Base-by-base conservation (phyloP, 495 filamentous ascomycete species). In the Annulohypoxylon stygium region DNA sequence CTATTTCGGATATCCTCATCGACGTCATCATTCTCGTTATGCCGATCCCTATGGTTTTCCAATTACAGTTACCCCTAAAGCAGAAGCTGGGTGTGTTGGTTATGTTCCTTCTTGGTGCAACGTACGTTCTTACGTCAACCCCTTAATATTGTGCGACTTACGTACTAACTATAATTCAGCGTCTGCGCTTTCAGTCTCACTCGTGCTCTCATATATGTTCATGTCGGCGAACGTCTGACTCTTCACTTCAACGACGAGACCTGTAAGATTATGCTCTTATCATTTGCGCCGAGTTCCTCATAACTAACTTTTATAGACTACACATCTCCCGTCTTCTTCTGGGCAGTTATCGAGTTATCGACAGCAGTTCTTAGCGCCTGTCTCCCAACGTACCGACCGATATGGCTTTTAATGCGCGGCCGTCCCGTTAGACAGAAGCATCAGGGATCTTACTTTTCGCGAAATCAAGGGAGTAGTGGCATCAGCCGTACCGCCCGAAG, bases 91-190 rank as follows among this genome's bases (percentile, higher is more conserved):
- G 82, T 5, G 65, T 88, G n/a, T 81, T 82, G 71, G 80, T 64
- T 11, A 75, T 88, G 43, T 88, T 88, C 65, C 78, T 83, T 0
- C 76, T 87, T 0, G 86, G 86, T 55, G 77, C 75, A 73, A 86
- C 84, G 86, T 86, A 75, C 69, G 82, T 78, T 67, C 10, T 37
- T 53, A n/a, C 68, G 47, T 18, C 61, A 37, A 25, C n/a, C 54
- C 36, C 11, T 16, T 41, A 18, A 36, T 25, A 2, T 57, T n/a
- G 8, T 18, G 20, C 25, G 3, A 43, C 4, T 43, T 23, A 37
- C 4, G 30, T 23, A 30, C 71, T 74, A 61, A 74, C 34, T 34
- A n/a, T 14, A 33, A 34, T 26, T 34, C 36, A 74, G 71, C n/a
- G 71, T 74, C 25, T 62, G 67, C 53, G 71, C 66, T 8, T 63